Conservation (phyloP, 2,329 filamentous ascomycete species). For the Fonsecaea monophora region DNA sequence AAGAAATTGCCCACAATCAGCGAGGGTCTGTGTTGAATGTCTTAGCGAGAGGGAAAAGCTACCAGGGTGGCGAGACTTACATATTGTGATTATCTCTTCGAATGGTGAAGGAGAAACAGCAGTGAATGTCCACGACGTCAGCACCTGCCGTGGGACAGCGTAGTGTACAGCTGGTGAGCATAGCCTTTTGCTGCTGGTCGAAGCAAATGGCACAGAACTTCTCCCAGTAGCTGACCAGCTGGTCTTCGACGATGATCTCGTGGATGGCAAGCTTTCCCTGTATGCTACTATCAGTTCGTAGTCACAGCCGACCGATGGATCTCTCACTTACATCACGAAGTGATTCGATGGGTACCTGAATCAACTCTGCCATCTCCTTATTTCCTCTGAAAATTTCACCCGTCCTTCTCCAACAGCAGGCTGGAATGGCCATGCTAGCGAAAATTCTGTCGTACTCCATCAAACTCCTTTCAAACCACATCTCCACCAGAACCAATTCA, state of each 20-base stretch:
- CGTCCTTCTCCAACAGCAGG: slow-evolving; percentile 94
- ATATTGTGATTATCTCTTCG: slow-evolving; percentile 94
- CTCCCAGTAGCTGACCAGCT: slow-evolving; percentile 96
- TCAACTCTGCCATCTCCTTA: slow-evolving; percentile 97
- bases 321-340: slow-evolving; percentile 78
- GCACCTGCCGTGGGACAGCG: slow-evolving; percentile 78
- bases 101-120: slow-evolving; percentile 98
- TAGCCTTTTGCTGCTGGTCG: slow-evolving; percentile 89
- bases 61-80: slow-evolving; percentile 63
- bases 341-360: slow-evolving; percentile 88
- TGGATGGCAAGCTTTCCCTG: slow-evolving; percentile 94
- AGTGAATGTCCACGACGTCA: slow-evolving; percentile 77
- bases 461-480: slow-evolving; percentile 97
- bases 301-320: background rate
- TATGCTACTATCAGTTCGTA: slow-evolving; percentile 10
- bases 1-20: slow-evolving; percentile 97
- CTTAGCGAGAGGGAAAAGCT: slow-evolving; percentile 42
- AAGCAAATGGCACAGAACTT: slow-evolving; percentile 98
- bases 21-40: slow-evolving; percentile 70
- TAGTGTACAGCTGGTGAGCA: slow-evolving; percentile 89
- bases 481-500: slow-evolving; percentile 92
- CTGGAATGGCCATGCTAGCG: slow-evolving; percentile 97
- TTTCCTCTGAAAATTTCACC: slow-evolving; percentile 98
- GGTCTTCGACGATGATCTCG: slow-evolving; percentile 93
- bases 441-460: slow-evolving; percentile 99